Percentiles rank a stretch among this genome's conserved stretches.
phyloP scores from a whole-genome alignment of 768 basidiomycete species.

The Lentinus tigrinus region DNA sequence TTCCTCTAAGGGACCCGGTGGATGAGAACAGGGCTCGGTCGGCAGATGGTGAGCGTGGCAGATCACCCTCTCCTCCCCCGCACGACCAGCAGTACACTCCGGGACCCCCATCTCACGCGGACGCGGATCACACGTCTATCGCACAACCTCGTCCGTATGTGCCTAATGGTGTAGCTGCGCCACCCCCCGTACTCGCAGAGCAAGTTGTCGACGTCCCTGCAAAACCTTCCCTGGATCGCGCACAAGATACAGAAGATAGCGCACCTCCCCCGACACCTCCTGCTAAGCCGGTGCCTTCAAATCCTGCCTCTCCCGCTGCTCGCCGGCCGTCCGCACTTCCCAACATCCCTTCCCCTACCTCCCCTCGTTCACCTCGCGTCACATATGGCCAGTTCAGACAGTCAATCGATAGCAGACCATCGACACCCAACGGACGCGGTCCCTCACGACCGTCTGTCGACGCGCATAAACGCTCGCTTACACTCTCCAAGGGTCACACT shows the following conservation, averaged over 20 bases:
- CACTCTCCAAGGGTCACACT: slow-evolving; percentile 55
- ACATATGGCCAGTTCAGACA: slow-evolving; percentile 13
- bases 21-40: slow-evolving; percentile 20
- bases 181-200: not conserved
- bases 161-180: not conserved
- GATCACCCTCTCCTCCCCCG: not conserved
- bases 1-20: slow-evolving; percentile 14
- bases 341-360: slow-evolving; percentile 18
- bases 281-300: slow-evolving; percentile 18
- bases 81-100: not conserved
- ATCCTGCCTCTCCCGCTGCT: slow-evolving; percentile 16
- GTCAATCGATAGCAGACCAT: slow-evolving; percentile 12
- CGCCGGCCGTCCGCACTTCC: slow-evolving; percentile 20
- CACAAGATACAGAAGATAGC: not conserved
- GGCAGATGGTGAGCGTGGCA: slow-evolving; percentile 6
- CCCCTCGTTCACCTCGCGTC: not conserved
- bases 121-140: not conserved
- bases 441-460: slow-evolving; percentile 22
- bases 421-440: slow-evolving; percentile 20
- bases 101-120: not conserved
- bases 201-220: not conserved
- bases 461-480: slow-evolving; percentile 36
- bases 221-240: not conserved
- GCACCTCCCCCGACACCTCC: slow-evolving; percentile 25
- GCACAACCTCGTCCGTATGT: slow-evolving; percentile 1